phyloP scores from a whole-genome alignment of 2,329 filamentous ascomycete genomes.

The Berkeleyomyces basicola region DNA sequence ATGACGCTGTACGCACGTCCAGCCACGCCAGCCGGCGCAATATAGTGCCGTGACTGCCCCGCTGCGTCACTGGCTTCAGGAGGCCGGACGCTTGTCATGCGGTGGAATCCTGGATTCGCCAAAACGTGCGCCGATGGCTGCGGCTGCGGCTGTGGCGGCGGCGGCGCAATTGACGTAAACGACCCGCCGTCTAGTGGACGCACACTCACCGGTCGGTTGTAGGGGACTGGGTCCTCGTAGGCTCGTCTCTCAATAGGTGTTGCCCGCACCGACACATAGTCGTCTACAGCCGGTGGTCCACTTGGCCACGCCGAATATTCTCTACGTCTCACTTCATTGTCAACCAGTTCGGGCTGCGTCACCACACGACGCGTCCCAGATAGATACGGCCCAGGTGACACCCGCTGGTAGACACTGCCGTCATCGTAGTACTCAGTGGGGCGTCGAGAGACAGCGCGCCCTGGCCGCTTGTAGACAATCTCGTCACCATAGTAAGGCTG shows the following conservation, averaged over 20 bases:
- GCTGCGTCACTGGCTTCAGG: slow-evolving; percentile 17
- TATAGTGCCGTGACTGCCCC: slow-evolving; percentile 16
- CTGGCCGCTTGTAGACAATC: slow-evolving; percentile 44
- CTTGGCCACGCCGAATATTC: slow-evolving; percentile 26
- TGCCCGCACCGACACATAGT: slow-evolving; percentile 32
- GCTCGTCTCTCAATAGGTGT: slow-evolving; percentile 25
- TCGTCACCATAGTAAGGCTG: slow-evolving; percentile 22
- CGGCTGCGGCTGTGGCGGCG: slow-evolving; percentile 36
- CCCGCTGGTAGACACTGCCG: slow-evolving; percentile 31
- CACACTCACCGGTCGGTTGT: slow-evolving; percentile 20
- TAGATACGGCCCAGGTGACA: slow-evolving; percentile 31
- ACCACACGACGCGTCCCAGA: slow-evolving; percentile 37
- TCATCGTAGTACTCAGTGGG: slow-evolving; percentile 34
- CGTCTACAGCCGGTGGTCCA: slow-evolving; percentile 24
- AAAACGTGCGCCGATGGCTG: slow-evolving; percentile 25
- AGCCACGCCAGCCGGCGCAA: slow-evolving; percentile 19
- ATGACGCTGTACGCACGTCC: slow-evolving; percentile 21
- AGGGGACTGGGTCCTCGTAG: slow-evolving; percentile 35
- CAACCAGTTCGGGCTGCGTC: slow-evolving; percentile 41
- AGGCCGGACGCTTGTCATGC: slow-evolving; percentile 28
- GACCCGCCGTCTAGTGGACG: neutral
- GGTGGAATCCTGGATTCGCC: slow-evolving; percentile 25
- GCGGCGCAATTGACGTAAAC: slow-evolving; percentile 22
- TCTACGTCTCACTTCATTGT: slow-evolving; percentile 20
- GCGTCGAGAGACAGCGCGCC: slow-evolving; percentile 35